Percentiles rank a stretch among this genome's conserved stretches.
Conservation (phyloP, 495 filamentous ascomycete genomes). For the Penicillium coffeae region DNA sequence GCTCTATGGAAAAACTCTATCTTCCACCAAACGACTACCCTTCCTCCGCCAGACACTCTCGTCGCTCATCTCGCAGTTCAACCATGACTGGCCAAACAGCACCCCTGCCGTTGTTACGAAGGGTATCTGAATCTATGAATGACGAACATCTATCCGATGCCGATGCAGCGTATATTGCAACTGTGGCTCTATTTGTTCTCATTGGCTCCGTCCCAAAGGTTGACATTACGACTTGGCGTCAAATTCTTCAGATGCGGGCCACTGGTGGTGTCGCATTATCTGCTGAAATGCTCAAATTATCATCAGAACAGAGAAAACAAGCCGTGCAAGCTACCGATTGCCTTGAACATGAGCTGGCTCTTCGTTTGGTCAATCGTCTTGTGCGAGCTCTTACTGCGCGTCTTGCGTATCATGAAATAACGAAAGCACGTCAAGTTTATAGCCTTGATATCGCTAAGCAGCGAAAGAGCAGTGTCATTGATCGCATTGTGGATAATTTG, state of each 20-base stretch:
- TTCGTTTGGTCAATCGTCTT: slow-evolving; percentile 53
- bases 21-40: slow-evolving; percentile 56
- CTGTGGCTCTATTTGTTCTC: slow-evolving; percentile 54
- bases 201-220: slow-evolving; percentile 48
- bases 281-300: slow-evolving; percentile 36
- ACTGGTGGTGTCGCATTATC: slow-evolving; percentile 49
- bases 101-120: slow-evolving; percentile 25
- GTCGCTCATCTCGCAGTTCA: slow-evolving; percentile 36
- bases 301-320: slow-evolving; percentile 22
- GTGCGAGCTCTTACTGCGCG: slow-evolving; percentile 52
- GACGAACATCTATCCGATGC: slow-evolving; percentile 46
- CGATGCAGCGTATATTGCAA: slow-evolving; percentile 54
- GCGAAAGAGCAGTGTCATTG: slow-evolving; percentile 30
- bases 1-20: slow-evolving; percentile 63
- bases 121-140: slow-evolving; percentile 21
- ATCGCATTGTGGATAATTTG: slow-evolving; percentile 38
- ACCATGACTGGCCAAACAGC: slow-evolving; percentile 18
- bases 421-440: slow-evolving; percentile 39
- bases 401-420: slow-evolving; percentile 49
- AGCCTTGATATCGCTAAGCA: slow-evolving; percentile 29
- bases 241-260: slow-evolving; percentile 49
- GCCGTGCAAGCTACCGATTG: slow-evolving; percentile 44
- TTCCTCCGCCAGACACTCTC: slow-evolving; percentile 28
- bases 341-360: slow-evolving; percentile 59
- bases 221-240: slow-evolving; percentile 45